These are phyloP conservation scores for Acanthamoeba triangularis DNA, from an alignment of 208 protist genomes.

Conservation along the genomic window DNA sequence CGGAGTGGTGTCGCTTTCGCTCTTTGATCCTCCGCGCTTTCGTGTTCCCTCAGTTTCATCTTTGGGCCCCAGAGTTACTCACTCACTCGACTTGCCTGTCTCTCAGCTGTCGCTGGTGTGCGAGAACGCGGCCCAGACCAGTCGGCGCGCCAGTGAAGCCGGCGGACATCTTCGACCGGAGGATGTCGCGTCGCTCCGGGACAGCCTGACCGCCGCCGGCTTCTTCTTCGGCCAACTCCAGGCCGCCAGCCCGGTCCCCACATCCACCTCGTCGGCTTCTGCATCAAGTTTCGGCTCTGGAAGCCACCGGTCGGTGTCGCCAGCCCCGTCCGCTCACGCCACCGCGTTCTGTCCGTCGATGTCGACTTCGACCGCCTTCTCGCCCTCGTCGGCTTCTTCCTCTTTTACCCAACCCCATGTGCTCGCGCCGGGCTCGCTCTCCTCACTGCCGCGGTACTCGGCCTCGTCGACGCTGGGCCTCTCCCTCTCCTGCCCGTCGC, in stretches of 20 bases:
- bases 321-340: background rate
- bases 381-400: background rate
- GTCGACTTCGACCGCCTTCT: background rate
- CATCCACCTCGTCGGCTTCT: background rate
- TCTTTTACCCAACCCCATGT: background rate
- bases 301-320: too few relatives aligned
- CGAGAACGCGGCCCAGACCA: constrained; percentile 24
- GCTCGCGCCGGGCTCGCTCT: background rate
- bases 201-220: background rate
- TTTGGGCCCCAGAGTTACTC: background rate
- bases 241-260: background rate
- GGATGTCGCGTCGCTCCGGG: background rate
- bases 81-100: background rate
- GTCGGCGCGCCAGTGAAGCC: background rate
- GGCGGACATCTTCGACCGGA: background rate
- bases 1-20: background rate
- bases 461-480: background rate
- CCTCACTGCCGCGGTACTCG: background rate
- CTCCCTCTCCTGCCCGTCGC: background rate
- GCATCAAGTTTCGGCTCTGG: too few relatives aligned
- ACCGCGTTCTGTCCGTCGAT: background rate
- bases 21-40: background rate
- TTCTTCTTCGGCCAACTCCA: constrained; percentile 7
- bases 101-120: constrained; percentile 1
- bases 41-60: background rate